These are phyloP conservation scores for Gardenia jasminoides DNA, from an alignment of 257 asterid genomes.

Conservation along the genomic window DNA sequence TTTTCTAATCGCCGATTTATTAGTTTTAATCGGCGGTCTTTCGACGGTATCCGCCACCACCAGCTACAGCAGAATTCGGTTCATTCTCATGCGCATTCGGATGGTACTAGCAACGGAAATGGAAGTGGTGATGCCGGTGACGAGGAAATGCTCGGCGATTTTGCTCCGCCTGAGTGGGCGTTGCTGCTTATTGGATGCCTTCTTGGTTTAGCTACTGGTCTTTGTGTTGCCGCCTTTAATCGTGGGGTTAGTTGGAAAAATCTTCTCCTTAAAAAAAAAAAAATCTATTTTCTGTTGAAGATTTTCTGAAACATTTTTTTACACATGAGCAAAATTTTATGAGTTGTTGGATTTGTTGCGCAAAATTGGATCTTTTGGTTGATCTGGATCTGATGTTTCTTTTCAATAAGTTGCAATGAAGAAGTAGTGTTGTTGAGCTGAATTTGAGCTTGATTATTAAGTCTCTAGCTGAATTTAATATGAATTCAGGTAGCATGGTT, in stretches of 20 bases:
- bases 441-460: no score
- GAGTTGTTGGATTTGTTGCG: not conserved
- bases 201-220: conserved; percentile 93
- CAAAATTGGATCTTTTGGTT: not conserved
- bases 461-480: no score
- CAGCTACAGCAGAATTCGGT: conserved; percentile 23
- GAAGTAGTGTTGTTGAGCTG: not conserved
- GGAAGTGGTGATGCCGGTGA: conserved; percentile 31
- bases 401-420: not conserved
- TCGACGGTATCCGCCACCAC: conserved; percentile 11
- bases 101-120: no score
- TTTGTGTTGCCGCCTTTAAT: conserved; percentile 86
- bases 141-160: conserved; percentile 68
- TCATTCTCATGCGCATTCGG: conserved; percentile 37
- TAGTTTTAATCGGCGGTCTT: conserved; percentile 18
- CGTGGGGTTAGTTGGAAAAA: conserved; percentile 71
- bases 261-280: conserved; percentile 1
- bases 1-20: conserved; percentile 34
- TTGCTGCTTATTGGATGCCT: conserved; percentile 87
- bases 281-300: no score
- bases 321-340: not conserved
- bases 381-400: conserved; percentile 13
- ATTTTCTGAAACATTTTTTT: no score
- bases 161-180: conserved; percentile 99
- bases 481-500: not conserved